Evolutionary conservation across 148 eudicot genomes (phyloP).

Genomic region (Drosera capensis): DNA sequence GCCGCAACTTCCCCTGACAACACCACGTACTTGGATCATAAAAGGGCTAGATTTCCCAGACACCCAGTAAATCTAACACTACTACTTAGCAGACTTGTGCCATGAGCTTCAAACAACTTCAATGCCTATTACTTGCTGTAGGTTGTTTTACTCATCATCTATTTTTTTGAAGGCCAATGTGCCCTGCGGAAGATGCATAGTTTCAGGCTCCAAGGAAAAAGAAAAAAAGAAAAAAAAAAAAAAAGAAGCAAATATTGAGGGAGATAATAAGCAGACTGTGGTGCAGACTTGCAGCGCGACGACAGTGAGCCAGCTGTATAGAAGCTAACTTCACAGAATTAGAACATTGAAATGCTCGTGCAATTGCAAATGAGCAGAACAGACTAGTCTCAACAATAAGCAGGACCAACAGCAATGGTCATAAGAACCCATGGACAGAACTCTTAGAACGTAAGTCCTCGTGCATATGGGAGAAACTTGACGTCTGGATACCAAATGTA

Average conservation of each 20-base stretch:
- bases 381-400: not conserved
- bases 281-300: slow-evolving; percentile 48
- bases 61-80: not conserved
- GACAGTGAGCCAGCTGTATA: slow-evolving; percentile 84
- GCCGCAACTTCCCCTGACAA: slow-evolving; percentile 60
- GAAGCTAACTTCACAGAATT: slow-evolving; percentile 38
- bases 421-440: not conserved
- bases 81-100: no score
- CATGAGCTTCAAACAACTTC: no score
- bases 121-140: no score
- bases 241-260: not conserved
- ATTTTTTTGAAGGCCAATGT: no score
- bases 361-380: not conserved
- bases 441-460: no score
- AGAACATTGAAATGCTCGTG: not conserved
- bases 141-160: no score
- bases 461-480: not conserved
- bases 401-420: not conserved
- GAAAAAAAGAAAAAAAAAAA: not conserved
- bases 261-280: slow-evolving; percentile 34
- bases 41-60: not conserved
- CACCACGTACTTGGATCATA: not conserved
- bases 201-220: no score
- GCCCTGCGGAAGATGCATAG: no score
- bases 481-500: no score